Evolutionary conservation across 2,329 filamentous ascomycete species (phyloP).

Genomic region (Penicillium corylophilum): DNA sequence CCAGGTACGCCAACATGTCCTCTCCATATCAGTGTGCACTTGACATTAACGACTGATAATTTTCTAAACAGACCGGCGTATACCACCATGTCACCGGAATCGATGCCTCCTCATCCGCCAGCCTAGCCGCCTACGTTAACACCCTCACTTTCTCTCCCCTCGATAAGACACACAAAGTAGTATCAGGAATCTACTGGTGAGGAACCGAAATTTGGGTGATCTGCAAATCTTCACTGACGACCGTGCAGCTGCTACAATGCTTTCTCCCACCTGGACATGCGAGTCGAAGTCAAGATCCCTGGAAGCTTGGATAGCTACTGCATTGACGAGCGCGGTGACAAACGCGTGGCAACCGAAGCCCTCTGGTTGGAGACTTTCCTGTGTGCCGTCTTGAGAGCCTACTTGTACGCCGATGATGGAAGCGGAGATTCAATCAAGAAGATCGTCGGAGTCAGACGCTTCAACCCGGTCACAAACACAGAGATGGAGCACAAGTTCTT

Average conservation of each 20-base stretch:
- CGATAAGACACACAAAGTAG: constrained; percentile 83
- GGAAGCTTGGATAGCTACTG: constrained; percentile 97
- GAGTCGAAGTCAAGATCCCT: constrained; percentile 94
- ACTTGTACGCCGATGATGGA: constrained; percentile 94
- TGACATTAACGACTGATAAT: constrained; percentile 1
- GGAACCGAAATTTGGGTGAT: constrained; percentile 18
- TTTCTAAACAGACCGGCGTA: constrained; percentile 67
- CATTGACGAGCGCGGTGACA: constrained; percentile 94
- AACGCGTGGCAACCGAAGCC: constrained; percentile 86
- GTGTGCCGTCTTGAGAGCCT: constrained; percentile 89
- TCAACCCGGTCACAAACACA: constrained; percentile 98
- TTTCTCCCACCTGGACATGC: constrained; percentile 96
- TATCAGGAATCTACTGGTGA: constrained; percentile 91
- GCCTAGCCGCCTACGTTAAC: constrained; percentile 96
- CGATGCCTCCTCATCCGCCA: constrained; percentile 95
- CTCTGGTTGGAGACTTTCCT: constrained; percentile 98
- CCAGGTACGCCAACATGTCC: constrained; percentile 45
- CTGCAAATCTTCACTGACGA: constrained; percentile 14
- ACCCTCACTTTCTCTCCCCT: constrained; percentile 88
- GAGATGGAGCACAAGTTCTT: constrained; percentile 96
- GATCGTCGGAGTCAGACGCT: constrained; percentile 93
- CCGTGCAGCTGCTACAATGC: constrained; percentile 88
- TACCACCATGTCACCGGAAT: constrained; percentile 98
- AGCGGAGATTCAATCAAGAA: constrained; percentile 93
- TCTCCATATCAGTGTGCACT: background rate